These are phyloP conservation scores for Canavalia ensiformis DNA, from an alignment of 306 rosid species.

Conservation along the genomic window DNA sequence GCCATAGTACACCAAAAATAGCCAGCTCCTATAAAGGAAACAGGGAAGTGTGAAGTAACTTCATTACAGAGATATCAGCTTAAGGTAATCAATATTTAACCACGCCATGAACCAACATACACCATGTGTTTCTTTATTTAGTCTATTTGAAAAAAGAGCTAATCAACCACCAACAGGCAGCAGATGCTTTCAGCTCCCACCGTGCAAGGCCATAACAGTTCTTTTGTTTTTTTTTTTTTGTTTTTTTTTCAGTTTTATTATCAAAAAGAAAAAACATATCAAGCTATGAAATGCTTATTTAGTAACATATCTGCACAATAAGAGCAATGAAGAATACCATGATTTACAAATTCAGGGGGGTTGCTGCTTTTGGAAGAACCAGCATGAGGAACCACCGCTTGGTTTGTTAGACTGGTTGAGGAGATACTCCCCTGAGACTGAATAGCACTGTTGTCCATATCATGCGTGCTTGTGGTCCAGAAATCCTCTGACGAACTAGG, in stretches of 20 bases:
- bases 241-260: not conserved
- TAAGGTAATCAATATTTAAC: not conserved
- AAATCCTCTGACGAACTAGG: constrained; percentile 78
- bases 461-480: constrained; percentile 93
- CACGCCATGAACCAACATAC: not conserved
- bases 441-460: constrained; percentile 91
- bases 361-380: constrained; percentile 59
- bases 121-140: not conserved
- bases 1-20: constrained; percentile 27
- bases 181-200: constrained; percentile 11
- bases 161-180: not conserved
- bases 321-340: constrained; percentile 59
- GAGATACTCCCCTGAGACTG: constrained; percentile 94
- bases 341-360: constrained; percentile 79
- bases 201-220: not conserved
- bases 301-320: constrained; percentile 31
- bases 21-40: constrained; percentile 1
- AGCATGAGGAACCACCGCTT: constrained; percentile 65
- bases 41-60: not conserved
- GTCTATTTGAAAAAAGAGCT: constrained; percentile 18
- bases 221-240: not conserved
- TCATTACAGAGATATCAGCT: constrained; percentile 14
- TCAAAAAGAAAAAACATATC: not conserved
- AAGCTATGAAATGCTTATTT: constrained; percentile 13
- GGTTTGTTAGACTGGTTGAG: constrained; percentile 79